Base-by-base conservation (phyloP, 2,329 filamentous ascomycete species). In the Xylaria sp. region DNA sequence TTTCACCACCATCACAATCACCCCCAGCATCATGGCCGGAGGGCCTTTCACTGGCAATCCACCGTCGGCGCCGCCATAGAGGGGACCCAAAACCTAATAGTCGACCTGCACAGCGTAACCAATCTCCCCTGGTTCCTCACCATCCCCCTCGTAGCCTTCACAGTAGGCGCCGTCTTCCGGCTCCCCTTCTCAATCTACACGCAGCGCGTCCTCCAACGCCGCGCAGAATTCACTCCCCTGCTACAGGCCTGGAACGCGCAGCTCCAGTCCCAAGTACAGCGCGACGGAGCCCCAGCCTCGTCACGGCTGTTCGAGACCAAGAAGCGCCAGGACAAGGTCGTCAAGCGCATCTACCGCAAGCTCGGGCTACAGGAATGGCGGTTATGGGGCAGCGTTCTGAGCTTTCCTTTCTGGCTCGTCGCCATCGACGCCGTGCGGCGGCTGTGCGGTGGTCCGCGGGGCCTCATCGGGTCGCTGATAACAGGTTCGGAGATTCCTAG, bases 121-220 rank as follows among this genome's bases (percentile, higher is more conserved):
- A 82, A 83, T 46, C 75, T 85, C 1, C 86, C 86, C 1, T 89
- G 87, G 87, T 88, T 81, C 72, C 71, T 88, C 39, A 81, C 83
- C 33, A 86, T 89, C 56, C 86, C 87, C 4, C 79, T 86, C n/a
- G 78, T 86, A 15, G 85, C 86, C 7, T 69, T 88, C 1, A 76
- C 79, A 55, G 77, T 88, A 74, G 85, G 82, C 76, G 73, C 83
- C 48, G 66, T 82, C 57, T 74, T 85, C 67, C 82, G 86, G 15
- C 75, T 87, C 4, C 87, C 87, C 6, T 78, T 85, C 7, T 80
- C 79, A 43, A 71, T 82, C 65, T 84, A 87, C 74, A 67, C 76
- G 3, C 78, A 77, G 12, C 70, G 52, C 4, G 71, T 82, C 12
- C 57, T 71, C 12, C 75, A 76, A n/a, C 77, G 76, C 15, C 80